Base-by-base conservation (phyloP, 805 yeast species). In the Lachancea fermentati region DNA sequence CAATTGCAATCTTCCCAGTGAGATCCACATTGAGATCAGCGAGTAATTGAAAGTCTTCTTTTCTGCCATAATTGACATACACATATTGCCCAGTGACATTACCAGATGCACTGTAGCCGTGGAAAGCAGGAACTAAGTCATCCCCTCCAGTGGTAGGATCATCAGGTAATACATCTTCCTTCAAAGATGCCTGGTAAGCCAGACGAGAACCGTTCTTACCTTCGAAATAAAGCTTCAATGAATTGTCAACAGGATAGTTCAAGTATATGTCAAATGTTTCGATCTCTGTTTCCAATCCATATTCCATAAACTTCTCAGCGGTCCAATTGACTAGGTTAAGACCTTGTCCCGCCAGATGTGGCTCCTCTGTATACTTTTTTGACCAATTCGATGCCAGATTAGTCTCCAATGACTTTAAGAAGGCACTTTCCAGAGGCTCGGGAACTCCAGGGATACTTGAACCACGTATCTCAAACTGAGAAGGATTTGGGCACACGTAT, bases 101-200 rank as follows among this genome's bases (percentile, higher is more conserved):
- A 30, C 93, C 94, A 41, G 73, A 71, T 7, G 85, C 88, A 4
- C 85, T 78, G 52, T 81, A 84, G 1, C 86, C 88, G 55, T 81
- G 80, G 65, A 84, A 85, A 0, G 87, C 79, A 11, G 88, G 89
- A 18, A 81, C 71, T 26, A 69, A 59, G 44, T 71, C 75, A 19
- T 67, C 66, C 57, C 60, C 54, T 44, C 58, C 37, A 1, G 71
- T 66, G 8, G 67, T 62, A 34, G 66, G 63, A 47, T 78, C 82
- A 47, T 76, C 78, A 35, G 64, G 61, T 37, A 84, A 52, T 13
- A 53, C 67, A 45, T 76, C 80, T 54, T 76, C 81, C 32, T 63
- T 67, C 30, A 76, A 63, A 4, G 75, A 60, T 5, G 91, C 83
- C 41, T 68, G 65, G 54, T 69, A 76, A 25, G 69, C 55, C 6